phyloP scores from a whole-genome alignment of 805 yeast species.

The Wickerhamiella vanderwaltii region DNA sequence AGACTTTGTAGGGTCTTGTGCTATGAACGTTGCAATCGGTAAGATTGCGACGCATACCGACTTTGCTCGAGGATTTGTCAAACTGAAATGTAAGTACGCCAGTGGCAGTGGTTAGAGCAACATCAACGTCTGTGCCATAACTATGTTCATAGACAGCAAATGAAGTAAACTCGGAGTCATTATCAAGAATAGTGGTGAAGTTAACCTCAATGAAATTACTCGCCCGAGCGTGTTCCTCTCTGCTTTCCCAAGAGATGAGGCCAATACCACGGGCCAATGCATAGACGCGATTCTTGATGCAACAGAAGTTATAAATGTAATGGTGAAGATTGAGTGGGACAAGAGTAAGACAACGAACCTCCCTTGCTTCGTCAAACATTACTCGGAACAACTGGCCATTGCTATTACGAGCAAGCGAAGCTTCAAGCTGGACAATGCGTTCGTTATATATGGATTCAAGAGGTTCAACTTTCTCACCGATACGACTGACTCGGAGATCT shows the following conservation, averaged over 20 bases:
- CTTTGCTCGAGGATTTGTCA: slow-evolving; percentile 5
- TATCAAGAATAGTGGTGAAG: not conserved
- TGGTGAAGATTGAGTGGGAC: not conserved
- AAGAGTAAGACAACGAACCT: slow-evolving; percentile 1
- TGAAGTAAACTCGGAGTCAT: not conserved
- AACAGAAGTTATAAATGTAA: not conserved
- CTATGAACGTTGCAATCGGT: not conserved
- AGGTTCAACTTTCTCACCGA: not conserved
- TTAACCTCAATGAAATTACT: not conserved
- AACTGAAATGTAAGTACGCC: slow-evolving; percentile 6
- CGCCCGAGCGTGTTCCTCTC: slow-evolving; percentile 2
- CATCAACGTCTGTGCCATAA: slow-evolving; percentile 6
- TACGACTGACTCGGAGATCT: not conserved
- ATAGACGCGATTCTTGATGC: slow-evolving; percentile 10
- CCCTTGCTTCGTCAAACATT: slow-evolving; percentile 5
- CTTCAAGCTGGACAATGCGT: not conserved
- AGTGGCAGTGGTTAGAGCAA: not conserved
- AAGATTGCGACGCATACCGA: slow-evolving; percentile 1
- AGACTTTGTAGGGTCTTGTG: not conserved
- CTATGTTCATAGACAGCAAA: slow-evolving; percentile 7
- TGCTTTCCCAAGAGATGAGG: slow-evolving; percentile 6
- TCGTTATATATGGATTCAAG: not conserved
- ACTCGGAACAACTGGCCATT: not conserved
- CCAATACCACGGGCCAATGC: not conserved
- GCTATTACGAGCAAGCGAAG: slow-evolving; percentile 1